Conservation (phyloP, 768 basidiomycete species). For the Roridomyces roridus region DNA sequence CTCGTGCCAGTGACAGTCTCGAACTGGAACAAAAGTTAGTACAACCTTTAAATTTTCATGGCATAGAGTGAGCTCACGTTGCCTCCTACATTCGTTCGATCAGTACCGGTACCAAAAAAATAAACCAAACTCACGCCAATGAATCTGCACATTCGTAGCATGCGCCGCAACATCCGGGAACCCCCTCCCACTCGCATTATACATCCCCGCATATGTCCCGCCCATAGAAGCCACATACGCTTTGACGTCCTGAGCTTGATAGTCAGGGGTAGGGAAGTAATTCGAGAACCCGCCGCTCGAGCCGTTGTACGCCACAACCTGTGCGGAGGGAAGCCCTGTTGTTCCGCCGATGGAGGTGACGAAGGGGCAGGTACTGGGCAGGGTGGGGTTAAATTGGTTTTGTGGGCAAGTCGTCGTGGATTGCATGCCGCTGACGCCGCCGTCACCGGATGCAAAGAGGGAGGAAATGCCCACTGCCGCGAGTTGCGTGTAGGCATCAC, state of each 20-base stretch:
- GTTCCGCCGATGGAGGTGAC: conserved; percentile 2
- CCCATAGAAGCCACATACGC: conserved; percentile 36
- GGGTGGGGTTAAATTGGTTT: background rate
- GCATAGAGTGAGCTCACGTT: no score
- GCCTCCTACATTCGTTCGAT: no score
- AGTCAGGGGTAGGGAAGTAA: conserved; percentile 18
- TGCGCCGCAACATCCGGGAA: conserved; percentile 44
- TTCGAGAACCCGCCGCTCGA: conserved; percentile 14
- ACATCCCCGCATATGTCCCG: conserved; percentile 35
- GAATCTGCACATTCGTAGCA: conserved; percentile 23
- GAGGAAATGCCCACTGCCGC: conserved; percentile 16
- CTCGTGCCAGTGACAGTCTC: conserved; percentile 45
- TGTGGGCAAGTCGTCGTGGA: background rate
- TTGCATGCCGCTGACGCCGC: background rate
- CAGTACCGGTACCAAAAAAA: no score
- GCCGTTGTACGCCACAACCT: background rate
- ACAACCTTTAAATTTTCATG: no score
- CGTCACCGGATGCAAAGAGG: no score
- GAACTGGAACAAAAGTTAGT: background rate
- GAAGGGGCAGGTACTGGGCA: background rate
- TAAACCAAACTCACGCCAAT: conserved; percentile 35
- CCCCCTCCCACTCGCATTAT: conserved; percentile 36
- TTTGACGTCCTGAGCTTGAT: conserved; percentile 36
- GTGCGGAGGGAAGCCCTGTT: background rate
- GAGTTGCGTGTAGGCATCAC: conserved; percentile 20